Evolutionary conservation across 169 alveolate species (phyloP), one percentile per base, ranked within the genome.

Genomic region (Prorocentrum cordatum): DNA sequence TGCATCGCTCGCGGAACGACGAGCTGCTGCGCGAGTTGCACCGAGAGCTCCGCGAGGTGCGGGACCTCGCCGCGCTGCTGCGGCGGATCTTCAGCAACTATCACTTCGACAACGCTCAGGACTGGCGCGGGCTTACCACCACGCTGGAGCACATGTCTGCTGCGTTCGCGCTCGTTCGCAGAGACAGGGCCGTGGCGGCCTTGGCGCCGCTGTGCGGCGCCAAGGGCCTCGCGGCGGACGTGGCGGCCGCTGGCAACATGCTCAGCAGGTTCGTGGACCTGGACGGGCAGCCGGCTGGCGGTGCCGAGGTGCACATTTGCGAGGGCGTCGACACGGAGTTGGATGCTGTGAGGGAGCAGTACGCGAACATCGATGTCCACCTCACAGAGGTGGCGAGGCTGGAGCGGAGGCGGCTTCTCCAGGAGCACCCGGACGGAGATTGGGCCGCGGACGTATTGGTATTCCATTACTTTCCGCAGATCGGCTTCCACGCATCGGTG

Each of bases 381-480:
- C 39, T 70, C 36, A 38, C 64, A 16, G 7, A 36, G 14, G 18
- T 32, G 2, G 82, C 82, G 3, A 7, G 18, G 14, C 7, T 39
- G 62, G 82, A 70, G 58, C 14, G 27, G 2, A 59, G 82, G 2
- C 82, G 82, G 18, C 20, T 62, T 18, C 33, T 16, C n/a, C n/a
- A n/a, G n/a, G n/a, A n/a, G n/a, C n/a, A n/a, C n/a, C n/a, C n/a
- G n/a, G n/a, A n/a, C n/a, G n/a, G 33, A 67, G 14, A 3, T 33
- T 18, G 2, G 18, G 27, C 12, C 26, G 29, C 54, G 88, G 88
- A 77, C 10, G 18, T 47, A 16, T 42, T 77, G 18, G 26, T 77
- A 18, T 77, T 77, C 29, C 88, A 77, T 45, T 77, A 77, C 75
- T 77, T 77, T 35, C 88, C 88, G 9, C 88, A 77, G 88, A 47